These are phyloP conservation scores for Polysphondylium violaceum DNA, from an alignment of 78 protist genomes.

Conservation along the genomic window DNA sequence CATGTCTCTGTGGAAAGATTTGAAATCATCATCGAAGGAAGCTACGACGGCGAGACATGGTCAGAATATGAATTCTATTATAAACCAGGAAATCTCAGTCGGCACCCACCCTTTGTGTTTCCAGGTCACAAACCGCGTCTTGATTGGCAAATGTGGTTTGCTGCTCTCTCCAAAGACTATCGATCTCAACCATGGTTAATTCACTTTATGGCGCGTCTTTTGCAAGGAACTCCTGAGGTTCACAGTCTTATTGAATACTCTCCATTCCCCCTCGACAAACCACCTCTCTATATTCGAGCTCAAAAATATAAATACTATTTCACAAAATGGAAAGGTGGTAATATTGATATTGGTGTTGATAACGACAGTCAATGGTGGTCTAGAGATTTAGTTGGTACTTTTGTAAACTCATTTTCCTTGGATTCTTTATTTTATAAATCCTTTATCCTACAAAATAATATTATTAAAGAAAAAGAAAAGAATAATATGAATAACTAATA, in stretches of 20 bases:
- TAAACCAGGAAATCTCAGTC: slow-evolving; percentile 55
- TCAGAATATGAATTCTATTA: slow-evolving; percentile 55
- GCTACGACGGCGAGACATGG: slow-evolving; percentile 58
- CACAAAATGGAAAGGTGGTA: slow-evolving; percentile 24
- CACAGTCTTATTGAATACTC: slow-evolving; percentile 17
- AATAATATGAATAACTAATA: not conserved
- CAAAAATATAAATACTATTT: slow-evolving; percentile 41
- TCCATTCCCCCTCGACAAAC: slow-evolving; percentile 46
- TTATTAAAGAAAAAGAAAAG: too few relatives aligned
- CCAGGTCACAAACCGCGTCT: slow-evolving; percentile 89
- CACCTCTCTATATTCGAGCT: slow-evolving; percentile 57
- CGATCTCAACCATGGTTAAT: slow-evolving; percentile 78
- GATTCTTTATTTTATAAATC: slow-evolving; percentile 2
- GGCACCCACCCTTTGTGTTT: slow-evolving; percentile 79
- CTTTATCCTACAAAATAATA: not conserved
- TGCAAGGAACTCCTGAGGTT: slow-evolving; percentile 49
- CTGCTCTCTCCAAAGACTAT: slow-evolving; percentile 59
- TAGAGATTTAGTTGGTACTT: slow-evolving; percentile 10
- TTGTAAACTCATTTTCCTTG: slow-evolving; percentile 39
- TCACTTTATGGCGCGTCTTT: slow-evolving; percentile 29
- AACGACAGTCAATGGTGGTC: slow-evolving; percentile 38
- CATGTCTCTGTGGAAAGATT: slow-evolving; percentile 81
- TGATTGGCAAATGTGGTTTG: slow-evolving; percentile 93
- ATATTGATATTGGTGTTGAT: not conserved
- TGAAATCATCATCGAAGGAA: slow-evolving; percentile 79